Evolutionary conservation across 345 rosid species (phyloP), one percentile per base, ranked within the genome.

Genomic region (Salix suchowensis): DNA sequence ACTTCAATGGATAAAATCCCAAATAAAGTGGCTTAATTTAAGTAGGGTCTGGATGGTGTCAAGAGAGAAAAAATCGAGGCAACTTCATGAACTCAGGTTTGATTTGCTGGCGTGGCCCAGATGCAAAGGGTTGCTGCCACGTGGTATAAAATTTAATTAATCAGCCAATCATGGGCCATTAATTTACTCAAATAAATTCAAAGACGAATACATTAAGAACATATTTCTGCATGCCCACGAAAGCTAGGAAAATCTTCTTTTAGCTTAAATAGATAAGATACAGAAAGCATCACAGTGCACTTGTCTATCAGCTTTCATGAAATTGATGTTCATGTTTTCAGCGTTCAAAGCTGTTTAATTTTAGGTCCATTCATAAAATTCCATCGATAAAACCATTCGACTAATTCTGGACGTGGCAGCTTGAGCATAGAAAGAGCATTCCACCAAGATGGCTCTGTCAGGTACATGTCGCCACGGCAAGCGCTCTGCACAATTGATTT

Each of bases 61-160:
- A 39, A 1, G 10, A 39, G 19, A 18, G 5, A 11, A 3, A 58
- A 28, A 36, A 34, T 6, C 61, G n/a, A 7, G 61, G 61, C 24
- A 55, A 2, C 60, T 21, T 21, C 42, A 7, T 30, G 70, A 21
- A 42, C n/a, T 26, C 66, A 21, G 50, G 19, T 48, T 73, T 5
- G 16, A 58, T 58, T 58, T 72, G 54, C 66, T 42, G 7, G 12
- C 67, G 34, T 66, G 71, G 64, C 80, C 88, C 85, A 82, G 76
- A 52, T 44, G 82, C 94, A 89, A 91, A 92, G 82, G 84, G 76
- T 67, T 83, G 5, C 40, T 50, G 97, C 91, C 98, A 89, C 91
- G 94, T 88, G 76, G 75, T 34, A 67, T 14, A 14, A 4, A 67
- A 39, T 39, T 39, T 39, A 39, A 39, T 39, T 39, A n/a, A 55